Evolutionary conservation across 108 stramenopile species (phyloP), one percentile per base, ranked within the genome.

Genomic region (Conticribra guillardii): DNA sequence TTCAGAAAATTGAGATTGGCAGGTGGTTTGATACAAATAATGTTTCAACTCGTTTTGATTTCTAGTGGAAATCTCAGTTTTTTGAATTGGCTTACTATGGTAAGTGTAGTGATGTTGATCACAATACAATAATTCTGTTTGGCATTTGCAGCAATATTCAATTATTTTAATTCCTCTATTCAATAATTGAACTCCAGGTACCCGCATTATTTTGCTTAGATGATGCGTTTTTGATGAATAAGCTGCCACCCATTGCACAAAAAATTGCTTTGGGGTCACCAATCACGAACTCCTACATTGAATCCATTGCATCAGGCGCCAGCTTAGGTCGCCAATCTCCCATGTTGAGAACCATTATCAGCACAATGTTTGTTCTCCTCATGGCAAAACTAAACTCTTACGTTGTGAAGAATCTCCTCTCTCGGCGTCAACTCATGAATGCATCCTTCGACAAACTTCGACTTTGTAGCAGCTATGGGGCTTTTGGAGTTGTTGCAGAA

Each of bases 31-130:
- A 83, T 86, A 24, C 87, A 89, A 64, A 69, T 89, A 3, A 62
- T 77, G n/a, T 89, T 89, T 66, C 87, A 89, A 57, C 18, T 34
- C 0, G 60, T 82, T 24, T 55, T 89, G 21, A 86, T 89, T 34
- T 56, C 64, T 2, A 69, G 74, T 18, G 87, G 87, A 16, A 89
- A 84, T 60, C 72, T 89, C 5, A 83, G 81, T 45, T 89, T 84
- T 52, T 52, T 89, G 53, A 89, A 89, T 54, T 89, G 87, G 84
- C 53, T 87, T 7, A 87, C 86, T 31, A 80, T 80, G 28, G 78
- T 87, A 47, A 34, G 73, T 74, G 15, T 30, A 29, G 5, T 52
- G 17, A 41, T 41, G 37, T 51, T 15, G 50, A 4, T 51, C 50
- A 51, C 5, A 45, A 15, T 45, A 54, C 18, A n/a, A 54, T 22